Evolutionary conservation across 2,329 filamentous ascomycete species (phyloP), one percentile per base, ranked within the genome.

Genomic region (Exophiala sideris): DNA sequence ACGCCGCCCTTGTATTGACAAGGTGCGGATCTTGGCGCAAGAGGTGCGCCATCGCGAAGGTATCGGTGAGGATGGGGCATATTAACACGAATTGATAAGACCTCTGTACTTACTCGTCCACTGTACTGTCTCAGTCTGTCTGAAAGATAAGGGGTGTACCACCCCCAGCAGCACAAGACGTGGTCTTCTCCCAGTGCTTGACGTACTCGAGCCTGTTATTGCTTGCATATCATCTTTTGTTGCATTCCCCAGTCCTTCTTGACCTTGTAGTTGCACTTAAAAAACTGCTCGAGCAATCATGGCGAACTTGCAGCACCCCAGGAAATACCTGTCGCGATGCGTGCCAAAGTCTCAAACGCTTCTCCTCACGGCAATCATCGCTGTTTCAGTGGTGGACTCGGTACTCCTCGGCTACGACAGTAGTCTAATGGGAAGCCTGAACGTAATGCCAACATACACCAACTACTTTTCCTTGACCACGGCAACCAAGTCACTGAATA

Each of bases 341-440:
- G 41, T 50, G 21, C 47, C 47, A 1, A 14, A 35, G 7, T 55
- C 52, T 12, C 50, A 50, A 21, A 50, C 18, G 32, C 33, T 36
- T 16, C 50, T 57, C 11, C 49, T 53, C 3, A 34, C 35, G 12
- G 52, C 46, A 4, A 38, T 68, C 7, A 60, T 66, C 14, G 58
- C 58, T 2, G 61, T 63, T 35, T 67, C 63, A 38, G 64, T 66
- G 5, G 61, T 66, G 39, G 64, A 67, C 54, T 65, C 64, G 5
- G 62, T 65, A 9, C 61, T 60, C n/a, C 33, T 58, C 29, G 67
- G 64, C n/a, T 70, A 66, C 48, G 66, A 71, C 52, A 60, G 63
- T 42, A 68, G 66, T 11, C 40, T 70, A 14, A 71, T 72, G 69
- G 66, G 66, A 38, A 62, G 59, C 32, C 54, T 73, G 41, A 71